A percentile compares a stretch with the other conserved stretches of the same genome.
phyloP scores from a whole-genome alignment of 1,139 yeast species.

The Suhomyces bolitotheri region DNA sequence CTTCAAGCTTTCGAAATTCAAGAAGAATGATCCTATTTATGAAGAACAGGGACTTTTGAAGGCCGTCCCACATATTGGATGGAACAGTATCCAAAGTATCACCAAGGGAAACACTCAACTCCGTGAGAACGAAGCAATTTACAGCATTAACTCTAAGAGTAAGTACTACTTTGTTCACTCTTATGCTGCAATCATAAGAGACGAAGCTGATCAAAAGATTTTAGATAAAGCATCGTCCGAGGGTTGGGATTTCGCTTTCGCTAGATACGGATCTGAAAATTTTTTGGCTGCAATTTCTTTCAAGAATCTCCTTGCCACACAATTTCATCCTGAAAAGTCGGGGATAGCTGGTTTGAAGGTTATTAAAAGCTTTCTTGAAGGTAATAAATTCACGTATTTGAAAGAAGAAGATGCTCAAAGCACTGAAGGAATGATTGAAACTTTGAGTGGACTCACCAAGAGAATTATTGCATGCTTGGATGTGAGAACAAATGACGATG shows the following conservation, averaged over 20 bases:
- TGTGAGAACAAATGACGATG: conserved; percentile 91
- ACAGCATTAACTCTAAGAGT: conserved; percentile 60
- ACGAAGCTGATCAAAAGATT: conserved; percentile 24
- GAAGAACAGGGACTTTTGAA: conserved; percentile 36
- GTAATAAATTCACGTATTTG: conserved; percentile 33
- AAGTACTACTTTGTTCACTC: conserved; percentile 95
- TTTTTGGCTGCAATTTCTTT: conserved; percentile 82
- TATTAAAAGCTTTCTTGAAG: conserved; percentile 67
- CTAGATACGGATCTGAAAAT: conserved; percentile 74
- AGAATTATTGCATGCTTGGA: conserved; percentile 94
- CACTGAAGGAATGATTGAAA: conserved; percentile 38
- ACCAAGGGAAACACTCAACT: conserved; percentile 19
- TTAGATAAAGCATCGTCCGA: conserved; percentile 33
- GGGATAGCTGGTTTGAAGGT: conserved; percentile 85
- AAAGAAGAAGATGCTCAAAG: conserved; percentile 22
- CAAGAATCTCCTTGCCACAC: conserved; percentile 87
- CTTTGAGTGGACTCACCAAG: conserved; percentile 74
- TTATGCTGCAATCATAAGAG: conserved; percentile 67
- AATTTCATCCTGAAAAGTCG: conserved; percentile 96
- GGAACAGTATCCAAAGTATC: conserved; percentile 57
- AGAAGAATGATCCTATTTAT: conserved; percentile 42
- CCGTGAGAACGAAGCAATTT: conserved; percentile 39
- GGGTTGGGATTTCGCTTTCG: conserved; percentile 80
- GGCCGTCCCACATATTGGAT: conserved; percentile 94
- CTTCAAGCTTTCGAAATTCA: conserved; percentile 58